Evolutionary conservation across 2,329 filamentous ascomycete species (phyloP).

Genomic region (Xylaria hypoxylon): DNA sequence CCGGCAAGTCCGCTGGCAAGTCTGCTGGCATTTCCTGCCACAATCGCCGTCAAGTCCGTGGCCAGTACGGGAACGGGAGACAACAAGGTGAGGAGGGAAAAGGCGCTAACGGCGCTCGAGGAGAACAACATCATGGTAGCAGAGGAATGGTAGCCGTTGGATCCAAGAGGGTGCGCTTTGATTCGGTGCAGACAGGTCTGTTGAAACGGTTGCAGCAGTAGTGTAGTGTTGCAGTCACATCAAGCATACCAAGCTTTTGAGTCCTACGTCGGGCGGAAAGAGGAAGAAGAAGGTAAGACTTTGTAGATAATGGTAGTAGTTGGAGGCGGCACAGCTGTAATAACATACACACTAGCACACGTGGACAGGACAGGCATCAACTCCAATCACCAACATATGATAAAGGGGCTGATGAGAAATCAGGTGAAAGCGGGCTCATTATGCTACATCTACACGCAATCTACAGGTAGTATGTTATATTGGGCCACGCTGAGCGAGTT

Average conservation of each 20-base stretch:
- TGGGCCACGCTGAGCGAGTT: background rate
- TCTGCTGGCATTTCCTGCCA: constrained; percentile 4
- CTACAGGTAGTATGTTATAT: background rate
- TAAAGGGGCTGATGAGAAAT: constrained; percentile 8
- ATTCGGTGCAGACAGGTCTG: background rate
- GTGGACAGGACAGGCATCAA: background rate
- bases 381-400: background rate
- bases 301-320: too few relatives aligned
- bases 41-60: background rate
- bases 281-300: too few relatives aligned
- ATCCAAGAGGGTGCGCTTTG: background rate
- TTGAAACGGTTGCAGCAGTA: background rate
- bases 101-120: background rate
- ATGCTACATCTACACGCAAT: background rate
- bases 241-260: background rate
- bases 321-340: background rate
- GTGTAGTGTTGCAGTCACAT: background rate
- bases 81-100: background rate
- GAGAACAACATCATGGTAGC: background rate
- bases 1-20: background rate
- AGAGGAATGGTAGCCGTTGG: background rate
- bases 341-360: too few relatives aligned
- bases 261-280: background rate
- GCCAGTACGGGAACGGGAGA: constrained; percentile 1
- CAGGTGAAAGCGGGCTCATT: background rate